phyloP scores from a whole-genome alignment of 2,329 filamentous ascomycete species.

The Pezicula rhizophila region DNA sequence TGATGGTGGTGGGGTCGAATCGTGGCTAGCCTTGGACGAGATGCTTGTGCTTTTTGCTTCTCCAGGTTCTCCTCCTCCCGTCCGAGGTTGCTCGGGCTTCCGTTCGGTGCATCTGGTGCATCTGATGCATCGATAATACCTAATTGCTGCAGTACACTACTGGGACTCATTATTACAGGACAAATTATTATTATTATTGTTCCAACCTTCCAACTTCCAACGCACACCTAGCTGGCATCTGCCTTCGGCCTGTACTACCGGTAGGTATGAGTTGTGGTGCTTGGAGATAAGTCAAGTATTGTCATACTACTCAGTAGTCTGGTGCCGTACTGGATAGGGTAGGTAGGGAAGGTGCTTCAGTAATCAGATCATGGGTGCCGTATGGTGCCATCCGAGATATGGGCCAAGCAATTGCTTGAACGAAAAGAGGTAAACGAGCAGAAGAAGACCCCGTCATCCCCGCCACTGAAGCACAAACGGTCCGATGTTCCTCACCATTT shows the following conservation, averaged over 20 bases:
- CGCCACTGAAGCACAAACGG: conserved; percentile 17
- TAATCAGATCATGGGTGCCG: neutral
- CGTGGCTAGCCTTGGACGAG: no score
- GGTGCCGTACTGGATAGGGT: neutral
- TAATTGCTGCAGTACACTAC: no score
- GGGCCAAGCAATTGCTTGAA: neutral
- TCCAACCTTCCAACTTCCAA: no score
- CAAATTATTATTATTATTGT: no score
- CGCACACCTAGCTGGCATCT: no score
- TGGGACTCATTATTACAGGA: no score
- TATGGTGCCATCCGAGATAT: neutral
- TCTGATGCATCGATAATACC: no score
- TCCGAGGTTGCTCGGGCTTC: neutral
- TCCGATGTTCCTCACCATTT: conserved; percentile 18
- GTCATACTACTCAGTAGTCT: neutral
- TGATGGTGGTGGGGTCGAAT: neutral
- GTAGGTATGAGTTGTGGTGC: no score
- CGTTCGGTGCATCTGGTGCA: no score
- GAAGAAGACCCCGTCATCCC: conserved; percentile 1
- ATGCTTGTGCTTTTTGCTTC: no score
- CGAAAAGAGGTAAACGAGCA: neutral
- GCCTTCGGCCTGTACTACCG: no score
- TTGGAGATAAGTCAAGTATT: no score
- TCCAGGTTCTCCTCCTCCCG: conserved; percentile 5
- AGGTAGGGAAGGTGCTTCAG: neutral